Base-by-base conservation (phyloP, 129 eudicot genomes). In the Lactuca saligna region DNA sequence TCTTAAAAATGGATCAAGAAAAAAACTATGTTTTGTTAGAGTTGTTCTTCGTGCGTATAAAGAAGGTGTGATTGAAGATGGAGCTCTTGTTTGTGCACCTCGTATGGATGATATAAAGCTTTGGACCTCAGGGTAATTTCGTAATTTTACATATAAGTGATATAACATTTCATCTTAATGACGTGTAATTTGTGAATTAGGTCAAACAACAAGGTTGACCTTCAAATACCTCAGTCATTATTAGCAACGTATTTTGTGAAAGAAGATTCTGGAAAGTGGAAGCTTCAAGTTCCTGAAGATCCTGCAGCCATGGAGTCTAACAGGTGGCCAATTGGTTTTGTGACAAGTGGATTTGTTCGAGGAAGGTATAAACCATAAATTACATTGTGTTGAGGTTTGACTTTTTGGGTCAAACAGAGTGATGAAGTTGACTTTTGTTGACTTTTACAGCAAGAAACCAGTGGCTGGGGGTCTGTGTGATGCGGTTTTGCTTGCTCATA, bases 41-140 rank as follows among this genome's bases (percentile, higher is more conserved):
- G 90, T 90, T 82, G 77, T 74, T 78, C 82, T 94, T 49, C 91
- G 33, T 78, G 85, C 93, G 41, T 85, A 34, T 67, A 90, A 82
- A 74, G 96, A 85, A 70, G 99, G 99, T 48, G 80, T 71, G 57
- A 83, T 94, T 54, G 99, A 94, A 65, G 97, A 90, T 56, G 97
- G 99, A 68, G 96, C 99, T 11, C 86, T 87, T 46, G 80, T 94
- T 70, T 94, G 96, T 83, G 96, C 96, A 10, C 99, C 99, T 49
- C 76, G 17, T 75, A 55, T 63, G 42, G 42, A 86, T 14, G 99
- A 94, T 84, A 78, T 89, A 50, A 42, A 50, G 15, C 57, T 69
- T 42, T 85, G 81, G 88, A 72, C 58, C 53, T 76, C 88, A 58
- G 79, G 99, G 99, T 94, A 75, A 15, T 48, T 65, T 57, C 44